Base-by-base conservation (phyloP, 2,329 filamentous ascomycete genomes). In the Pleurostoma richardsiae region DNA sequence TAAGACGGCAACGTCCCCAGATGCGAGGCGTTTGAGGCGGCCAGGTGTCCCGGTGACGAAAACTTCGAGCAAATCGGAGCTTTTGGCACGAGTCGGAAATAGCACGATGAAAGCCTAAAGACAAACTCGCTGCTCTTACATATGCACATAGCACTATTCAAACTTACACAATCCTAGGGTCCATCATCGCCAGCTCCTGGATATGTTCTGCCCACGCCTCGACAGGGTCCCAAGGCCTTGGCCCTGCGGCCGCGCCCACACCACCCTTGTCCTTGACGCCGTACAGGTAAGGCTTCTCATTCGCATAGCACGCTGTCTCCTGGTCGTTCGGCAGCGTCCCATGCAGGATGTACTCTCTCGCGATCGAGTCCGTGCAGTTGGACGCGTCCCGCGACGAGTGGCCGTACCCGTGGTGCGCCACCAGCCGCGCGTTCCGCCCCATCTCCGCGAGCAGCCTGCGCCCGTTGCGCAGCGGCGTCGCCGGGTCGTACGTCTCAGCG, bases 371-470 rank as follows among this genome's bases (percentile, higher is more conserved):
- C 1, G 73, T 77, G 55, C 73, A 77, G 10, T 57, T 57, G 1
- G 73, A 74, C 33, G 52, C 58, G 44, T 77, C 71, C n/a, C 63
- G 57, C 4, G 70, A 72, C 10, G 68, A 66, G 48, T 77, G 73
- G 0, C 73, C 73, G 42, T 75, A 76, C 4, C 73, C 73, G 46
- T 76, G 73, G 46, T 77, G 74, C 4, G 59, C 71, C 31, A 77
- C 60, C 19, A 77, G 57, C 5, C 72, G 54, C n/a, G 73, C 72
- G 46, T 76, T 77, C 6, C 54, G 45, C 1, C 72, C 73, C 72
- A 77, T 74, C 45, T 73, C 72, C 0, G 52, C 43, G 19, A 69
- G 47, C 3, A 77, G 59, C 29, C 72, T 58, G 10, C 71, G 59
- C 1, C 72, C 73, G 46, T 77, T 76, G 4, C 71, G 65, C 40